Evolutionary conservation across 768 basidiomycete species (phyloP).

Genomic region (Calocybe gangraenosa): DNA sequence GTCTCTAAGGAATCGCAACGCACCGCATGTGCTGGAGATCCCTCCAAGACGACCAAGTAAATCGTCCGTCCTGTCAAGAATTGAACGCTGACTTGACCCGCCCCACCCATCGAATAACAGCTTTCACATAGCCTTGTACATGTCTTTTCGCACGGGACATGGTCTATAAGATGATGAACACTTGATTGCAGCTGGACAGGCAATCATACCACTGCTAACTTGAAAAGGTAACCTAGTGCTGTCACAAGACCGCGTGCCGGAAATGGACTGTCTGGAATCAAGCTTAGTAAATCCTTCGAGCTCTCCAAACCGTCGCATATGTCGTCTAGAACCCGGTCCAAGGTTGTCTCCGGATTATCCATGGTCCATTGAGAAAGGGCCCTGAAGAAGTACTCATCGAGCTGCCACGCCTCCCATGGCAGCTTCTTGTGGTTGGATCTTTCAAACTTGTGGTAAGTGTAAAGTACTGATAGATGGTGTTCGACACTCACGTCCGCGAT

Average conservation of each 20-base stretch:
- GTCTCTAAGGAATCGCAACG: neutral
- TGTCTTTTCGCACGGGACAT: too few species aligned
- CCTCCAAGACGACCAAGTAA: conserved; percentile 3
- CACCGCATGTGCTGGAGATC: conserved; percentile 9
- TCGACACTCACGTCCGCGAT: too few species aligned
- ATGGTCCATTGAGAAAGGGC: too few species aligned
- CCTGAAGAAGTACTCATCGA: neutral
- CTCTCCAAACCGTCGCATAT: conserved; percentile 4
- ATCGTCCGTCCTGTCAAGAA: neutral
- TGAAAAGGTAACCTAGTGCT: too few species aligned
- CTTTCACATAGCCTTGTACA: conserved; percentile 3
- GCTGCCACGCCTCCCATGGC: conserved; percentile 2
- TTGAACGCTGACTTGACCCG: neutral
- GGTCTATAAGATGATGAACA: neutral
- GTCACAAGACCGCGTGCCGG: too few species aligned
- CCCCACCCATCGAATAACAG: conserved; percentile 3
- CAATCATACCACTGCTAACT: conserved; percentile 11
- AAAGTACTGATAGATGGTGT: too few species aligned
- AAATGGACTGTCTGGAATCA: too few species aligned
- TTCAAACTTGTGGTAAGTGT: too few species aligned
- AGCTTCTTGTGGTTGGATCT: too few species aligned
- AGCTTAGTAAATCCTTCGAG: conserved; percentile 5
- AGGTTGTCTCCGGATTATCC: too few species aligned
- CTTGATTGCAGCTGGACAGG: too few species aligned
- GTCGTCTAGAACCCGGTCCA: too few species aligned